phyloP scores from a whole-genome alignment of 139 green algal genomes.

The Chlamydomonas incerta region DNA sequence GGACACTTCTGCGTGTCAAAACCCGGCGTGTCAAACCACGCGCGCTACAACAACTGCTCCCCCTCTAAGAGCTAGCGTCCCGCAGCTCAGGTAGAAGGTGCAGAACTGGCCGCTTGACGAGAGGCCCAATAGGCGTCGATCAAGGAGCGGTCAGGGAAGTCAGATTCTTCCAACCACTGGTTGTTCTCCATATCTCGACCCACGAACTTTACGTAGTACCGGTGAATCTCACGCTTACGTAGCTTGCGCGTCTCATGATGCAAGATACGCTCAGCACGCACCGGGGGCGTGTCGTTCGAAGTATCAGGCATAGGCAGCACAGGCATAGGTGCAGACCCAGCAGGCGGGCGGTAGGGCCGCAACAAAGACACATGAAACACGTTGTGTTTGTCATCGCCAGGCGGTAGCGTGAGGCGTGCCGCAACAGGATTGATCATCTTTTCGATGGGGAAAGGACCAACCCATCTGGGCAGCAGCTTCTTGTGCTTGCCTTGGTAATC shows the following conservation, averaged over 20 bases:
- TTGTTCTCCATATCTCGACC: neutral
- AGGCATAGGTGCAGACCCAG: neutral
- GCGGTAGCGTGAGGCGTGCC: neutral
- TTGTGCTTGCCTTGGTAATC: neutral
- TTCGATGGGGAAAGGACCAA: neutral
- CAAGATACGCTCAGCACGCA: neutral
- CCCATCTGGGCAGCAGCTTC: neutral
- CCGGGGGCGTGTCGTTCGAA: neutral
- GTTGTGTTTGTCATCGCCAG: neutral
- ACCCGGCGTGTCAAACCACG: too few relatives aligned
- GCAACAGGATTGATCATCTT: neutral
- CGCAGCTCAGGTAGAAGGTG: too few relatives aligned
- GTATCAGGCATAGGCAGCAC: too few relatives aligned
- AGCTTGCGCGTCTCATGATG: neutral
- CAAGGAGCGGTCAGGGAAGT: neutral
- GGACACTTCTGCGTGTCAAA: too few relatives aligned
- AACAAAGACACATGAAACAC: neutral
- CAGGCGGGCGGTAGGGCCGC: neutral
- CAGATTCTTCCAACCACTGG: neutral
- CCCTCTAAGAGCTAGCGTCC: too few relatives aligned
- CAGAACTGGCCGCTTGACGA: too few relatives aligned
- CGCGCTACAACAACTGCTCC: too few relatives aligned
- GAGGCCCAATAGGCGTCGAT: neutral
- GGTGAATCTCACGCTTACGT: neutral
- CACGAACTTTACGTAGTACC: neutral